A percentile compares a stretch with the other conserved stretches of the same genome.
These are phyloP conservation scores for Amanita pseudoporphyria DNA, from an alignment of 768 basidiomycete genomes.

Conservation along the genomic window DNA sequence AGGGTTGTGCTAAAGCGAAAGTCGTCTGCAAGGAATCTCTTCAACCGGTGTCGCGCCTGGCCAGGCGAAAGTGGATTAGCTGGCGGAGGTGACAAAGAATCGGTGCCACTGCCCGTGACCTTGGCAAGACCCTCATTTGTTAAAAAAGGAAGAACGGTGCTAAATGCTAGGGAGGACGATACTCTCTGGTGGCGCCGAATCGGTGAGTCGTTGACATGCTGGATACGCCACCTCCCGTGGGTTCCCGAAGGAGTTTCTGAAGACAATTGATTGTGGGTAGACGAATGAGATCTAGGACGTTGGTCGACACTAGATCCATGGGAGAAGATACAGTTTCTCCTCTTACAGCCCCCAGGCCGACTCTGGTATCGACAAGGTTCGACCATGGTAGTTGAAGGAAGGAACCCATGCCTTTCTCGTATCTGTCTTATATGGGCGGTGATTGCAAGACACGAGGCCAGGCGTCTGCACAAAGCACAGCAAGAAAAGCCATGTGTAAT, in stretches of 20 bases:
- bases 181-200: not conserved
- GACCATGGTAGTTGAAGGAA: slow-evolving; percentile 1
- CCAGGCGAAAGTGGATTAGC: slow-evolving; percentile 27
- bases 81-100: slow-evolving; percentile 30
- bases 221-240: too few relatives aligned
- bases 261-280: slow-evolving; percentile 7
- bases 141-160: slow-evolving; percentile 31
- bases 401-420: not conserved
- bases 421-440: slow-evolving; percentile 1
- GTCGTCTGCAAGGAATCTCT: slow-evolving; percentile 30
- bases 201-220: slow-evolving; percentile 21
- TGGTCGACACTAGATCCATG: slow-evolving; percentile 10
- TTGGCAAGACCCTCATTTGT: slow-evolving; percentile 36
- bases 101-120: slow-evolving; percentile 30
- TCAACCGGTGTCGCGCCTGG: slow-evolving; percentile 37
- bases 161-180: slow-evolving; percentile 6
- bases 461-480: too few relatives aligned
- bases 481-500: too few relatives aligned
- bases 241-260: slow-evolving; percentile 22
- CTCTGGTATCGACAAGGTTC: slow-evolving; percentile 2
- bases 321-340: slow-evolving; percentile 28
- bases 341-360: slow-evolving; percentile 39
- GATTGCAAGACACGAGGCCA: not conserved
- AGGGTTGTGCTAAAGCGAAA: slow-evolving; percentile 32
- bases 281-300: not conserved